A percentile compares a stretch with the other conserved stretches of the same genome.
phyloP scores from a whole-genome alignment of 345 rosid genomes.

The Anacardium occidentale region DNA sequence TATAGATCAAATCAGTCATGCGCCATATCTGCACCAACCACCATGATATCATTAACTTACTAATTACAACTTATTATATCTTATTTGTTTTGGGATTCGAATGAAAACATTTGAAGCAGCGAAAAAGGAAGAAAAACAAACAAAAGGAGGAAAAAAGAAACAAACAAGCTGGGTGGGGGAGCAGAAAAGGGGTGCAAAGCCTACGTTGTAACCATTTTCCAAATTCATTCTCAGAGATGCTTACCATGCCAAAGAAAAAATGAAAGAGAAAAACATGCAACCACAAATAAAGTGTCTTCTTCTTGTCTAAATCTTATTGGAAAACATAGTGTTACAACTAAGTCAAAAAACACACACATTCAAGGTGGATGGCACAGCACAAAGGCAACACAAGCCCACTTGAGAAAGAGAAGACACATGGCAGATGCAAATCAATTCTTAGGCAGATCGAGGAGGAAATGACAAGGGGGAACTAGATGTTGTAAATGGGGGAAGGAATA shows the following conservation, averaged over 20 bases:
- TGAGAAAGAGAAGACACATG: too few species aligned
- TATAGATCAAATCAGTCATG: conserved; percentile 78
- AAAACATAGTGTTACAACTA: too few species aligned
- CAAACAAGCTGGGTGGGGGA: background rate
- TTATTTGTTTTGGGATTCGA: background rate
- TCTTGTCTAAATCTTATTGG: background rate
- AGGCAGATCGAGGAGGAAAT: too few species aligned
- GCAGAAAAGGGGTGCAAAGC: background rate
- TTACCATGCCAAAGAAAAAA: too few species aligned
- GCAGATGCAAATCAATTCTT: too few species aligned
- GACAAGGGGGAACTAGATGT: too few species aligned
- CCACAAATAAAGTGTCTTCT: background rate
- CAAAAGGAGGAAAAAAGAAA: background rate
- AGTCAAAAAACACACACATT: too few species aligned
- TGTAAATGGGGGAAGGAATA: too few species aligned
- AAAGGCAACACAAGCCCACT: too few species aligned
- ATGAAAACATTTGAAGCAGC: background rate
- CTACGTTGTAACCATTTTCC: too few species aligned
- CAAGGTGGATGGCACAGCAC: background rate
- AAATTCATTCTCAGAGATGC: too few species aligned
- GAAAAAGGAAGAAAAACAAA: background rate
- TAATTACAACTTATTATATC: background rate
- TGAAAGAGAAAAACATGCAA: background rate
- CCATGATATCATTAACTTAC: background rate
- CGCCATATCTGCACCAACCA: conserved; percentile 74